Base-by-base conservation (phyloP, 306 rosid genomes). In the Castanospermum australe region DNA sequence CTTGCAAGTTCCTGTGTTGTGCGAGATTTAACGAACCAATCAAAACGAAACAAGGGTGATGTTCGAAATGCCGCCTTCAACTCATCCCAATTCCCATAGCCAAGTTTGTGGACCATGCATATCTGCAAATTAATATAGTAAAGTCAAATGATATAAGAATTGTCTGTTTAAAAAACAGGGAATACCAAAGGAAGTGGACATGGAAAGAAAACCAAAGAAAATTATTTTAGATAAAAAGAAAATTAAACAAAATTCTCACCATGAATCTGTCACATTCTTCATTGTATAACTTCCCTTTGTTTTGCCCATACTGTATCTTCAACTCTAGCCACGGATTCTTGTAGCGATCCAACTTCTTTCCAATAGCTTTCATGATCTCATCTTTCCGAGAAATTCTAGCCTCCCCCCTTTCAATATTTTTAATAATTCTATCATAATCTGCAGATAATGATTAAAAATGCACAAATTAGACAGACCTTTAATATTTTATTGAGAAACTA, bases 21-120 rank as follows among this genome's bases (percentile, higher is more conserved):
- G 79, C 99, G 98, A 55, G 99, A 95, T 88, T 95, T 95, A 2
- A 95, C 93, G 86, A 95, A 95, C 99, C 99, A 95, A 89, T 95
- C 99, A 84, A 95, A 95, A 73, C 98, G 93, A 86, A 95, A 95
- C 84, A 95, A 82, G 28, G 99, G 97, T 30, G 99, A 95, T 5
- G 98, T 95, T 48, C 99, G 98, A 66, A 95, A 95, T 39, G 97
- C 98, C 18, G 99, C 98, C 86, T 95, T 95, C 86, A 95, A 78
- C 84, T 95, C 99, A 79, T 95, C 99, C 99, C 99, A 95, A 84
- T 93, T 95, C 48, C 99, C 99, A 79, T 95, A 95, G 73, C 99
- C 99, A 70, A 95, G 97, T 79, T 95, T 95, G 90, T 95, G 98
- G 80, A 95, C 89, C 99, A 91, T 95, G 88, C 99, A 95, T 71